phyloP scores from a whole-genome alignment of 176 grass and related monocot genomes.

The Microstegium vimineum region DNA sequence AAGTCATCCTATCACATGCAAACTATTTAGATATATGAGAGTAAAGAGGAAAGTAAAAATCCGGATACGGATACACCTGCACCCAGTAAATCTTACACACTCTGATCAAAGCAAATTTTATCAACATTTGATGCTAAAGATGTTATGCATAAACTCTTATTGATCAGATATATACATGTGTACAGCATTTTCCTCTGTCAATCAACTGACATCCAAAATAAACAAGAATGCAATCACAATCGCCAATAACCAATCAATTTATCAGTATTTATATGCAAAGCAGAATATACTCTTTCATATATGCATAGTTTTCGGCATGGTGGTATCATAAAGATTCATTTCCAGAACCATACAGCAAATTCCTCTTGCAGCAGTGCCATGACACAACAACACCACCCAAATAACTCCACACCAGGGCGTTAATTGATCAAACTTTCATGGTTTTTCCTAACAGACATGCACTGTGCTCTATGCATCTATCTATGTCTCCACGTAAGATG shows the following conservation, averaged over 20 bases:
- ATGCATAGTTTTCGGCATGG: not conserved
- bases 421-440: not conserved
- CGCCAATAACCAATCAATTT: not conserved
- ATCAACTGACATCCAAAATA: not conserved
- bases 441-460: not conserved
- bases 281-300: not conserved
- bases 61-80: not conserved
- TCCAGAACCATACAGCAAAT: not conserved
- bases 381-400: conserved; percentile 4
- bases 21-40: not conserved
- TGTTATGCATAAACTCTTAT: not conserved
- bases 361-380: not conserved
- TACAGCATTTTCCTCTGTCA: not conserved
- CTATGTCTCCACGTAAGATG: not conserved
- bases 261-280: not conserved
- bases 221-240: not conserved
- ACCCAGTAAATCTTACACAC: not conserved
- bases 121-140: not conserved
- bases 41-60: not conserved
- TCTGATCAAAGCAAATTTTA: not conserved
- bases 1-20: not conserved
- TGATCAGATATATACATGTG: not conserved
- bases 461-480: not conserved
- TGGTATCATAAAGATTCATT: not conserved
- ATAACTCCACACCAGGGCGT: not conserved